These are phyloP conservation scores for Exserohilum rostratum DNA, from an alignment of 2,329 filamentous ascomycete genomes.

Conservation along the genomic window DNA sequence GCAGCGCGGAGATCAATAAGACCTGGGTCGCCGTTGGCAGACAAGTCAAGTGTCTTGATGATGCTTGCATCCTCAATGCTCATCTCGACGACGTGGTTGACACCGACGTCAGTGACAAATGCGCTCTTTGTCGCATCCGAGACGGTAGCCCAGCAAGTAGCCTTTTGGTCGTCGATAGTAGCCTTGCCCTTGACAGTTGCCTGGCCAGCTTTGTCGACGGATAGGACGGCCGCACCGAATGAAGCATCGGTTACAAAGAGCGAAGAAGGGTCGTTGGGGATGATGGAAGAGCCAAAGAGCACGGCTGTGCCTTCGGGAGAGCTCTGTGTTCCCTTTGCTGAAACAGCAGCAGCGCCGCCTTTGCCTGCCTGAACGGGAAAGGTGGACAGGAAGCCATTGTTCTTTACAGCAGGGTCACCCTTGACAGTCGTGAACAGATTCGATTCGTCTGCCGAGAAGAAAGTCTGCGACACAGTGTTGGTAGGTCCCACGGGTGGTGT, in stretches of 20 bases:
- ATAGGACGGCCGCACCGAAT: constrained; percentile 61
- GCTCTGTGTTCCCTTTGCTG: constrained; percentile 36
- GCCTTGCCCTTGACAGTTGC: constrained; percentile 47
- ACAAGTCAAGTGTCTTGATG: constrained; percentile 49
- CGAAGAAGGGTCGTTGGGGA: constrained; percentile 49
- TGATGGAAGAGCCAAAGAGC: constrained; percentile 60
- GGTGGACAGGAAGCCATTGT: constrained; percentile 62
- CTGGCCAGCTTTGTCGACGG: constrained; percentile 45
- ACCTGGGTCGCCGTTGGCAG: constrained; percentile 55
- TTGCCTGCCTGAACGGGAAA: constrained; percentile 53
- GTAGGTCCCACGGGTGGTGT: constrained; percentile 64
- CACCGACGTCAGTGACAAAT: constrained; percentile 64
- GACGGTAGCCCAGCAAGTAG: constrained; percentile 65
- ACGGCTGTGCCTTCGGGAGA: constrained; percentile 63
- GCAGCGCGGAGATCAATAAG: constrained; percentile 61
- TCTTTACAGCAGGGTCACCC: constrained; percentile 61
- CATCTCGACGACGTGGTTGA: constrained; percentile 64
- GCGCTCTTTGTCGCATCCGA: constrained; percentile 57
- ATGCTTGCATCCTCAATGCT: constrained; percentile 57
- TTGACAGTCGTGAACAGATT: constrained; percentile 65
- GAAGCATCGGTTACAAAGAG: constrained; percentile 65
- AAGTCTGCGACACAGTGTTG: constrained; percentile 66
- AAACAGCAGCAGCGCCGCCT: constrained; percentile 9
- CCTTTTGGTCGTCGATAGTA: constrained; percentile 58
- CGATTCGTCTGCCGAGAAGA: constrained; percentile 63